Conservation (phyloP, 495 filamentous ascomycete species). For the Penicillium macrosclerotiorum region DNA sequence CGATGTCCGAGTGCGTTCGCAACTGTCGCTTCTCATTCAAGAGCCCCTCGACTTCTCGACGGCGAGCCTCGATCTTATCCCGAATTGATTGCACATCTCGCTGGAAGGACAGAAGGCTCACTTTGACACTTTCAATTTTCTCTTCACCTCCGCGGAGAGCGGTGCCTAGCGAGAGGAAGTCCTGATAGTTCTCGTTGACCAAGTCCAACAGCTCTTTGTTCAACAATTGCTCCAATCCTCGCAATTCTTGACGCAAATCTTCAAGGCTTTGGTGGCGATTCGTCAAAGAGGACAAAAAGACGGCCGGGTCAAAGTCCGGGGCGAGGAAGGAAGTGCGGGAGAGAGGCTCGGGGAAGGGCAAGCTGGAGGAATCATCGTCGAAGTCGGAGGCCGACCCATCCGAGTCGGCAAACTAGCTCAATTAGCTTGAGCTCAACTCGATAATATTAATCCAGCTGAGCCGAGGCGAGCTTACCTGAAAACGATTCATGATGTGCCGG, state of each 20-base stretch:
- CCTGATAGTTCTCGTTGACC: constrained; percentile 89
- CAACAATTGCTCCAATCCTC: constrained; percentile 69
- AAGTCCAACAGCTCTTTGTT: constrained; percentile 85
- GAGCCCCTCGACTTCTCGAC: constrained; percentile 51
- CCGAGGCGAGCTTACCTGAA: constrained; percentile 15
- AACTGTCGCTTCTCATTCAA: constrained; percentile 55
- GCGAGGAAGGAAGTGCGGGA: constrained; percentile 75
- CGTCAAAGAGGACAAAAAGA: constrained; percentile 77
- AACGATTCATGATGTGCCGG: constrained; percentile 25
- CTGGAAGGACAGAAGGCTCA: constrained; percentile 80
- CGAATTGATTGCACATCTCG: constrained; percentile 67
- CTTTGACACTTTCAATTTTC: constrained; percentile 84
- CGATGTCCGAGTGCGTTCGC: constrained; percentile 52
- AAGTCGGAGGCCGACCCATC: constrained; percentile 53
- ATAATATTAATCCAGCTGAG: background rate
- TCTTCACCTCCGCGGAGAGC: constrained; percentile 86
- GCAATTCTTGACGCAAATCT: constrained; percentile 83
- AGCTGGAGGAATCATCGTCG: constrained; percentile 61
- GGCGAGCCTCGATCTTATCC: constrained; percentile 51
- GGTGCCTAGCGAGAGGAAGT: constrained; percentile 79
- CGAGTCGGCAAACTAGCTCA: constrained; percentile 47
- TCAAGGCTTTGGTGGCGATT: constrained; percentile 94
- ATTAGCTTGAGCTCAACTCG: background rate
- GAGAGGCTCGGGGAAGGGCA: constrained; percentile 82
- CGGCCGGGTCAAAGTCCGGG: constrained; percentile 73